Base-by-base conservation (phyloP, 2,329 filamentous ascomycete species). In the Alternaria solani region DNA sequence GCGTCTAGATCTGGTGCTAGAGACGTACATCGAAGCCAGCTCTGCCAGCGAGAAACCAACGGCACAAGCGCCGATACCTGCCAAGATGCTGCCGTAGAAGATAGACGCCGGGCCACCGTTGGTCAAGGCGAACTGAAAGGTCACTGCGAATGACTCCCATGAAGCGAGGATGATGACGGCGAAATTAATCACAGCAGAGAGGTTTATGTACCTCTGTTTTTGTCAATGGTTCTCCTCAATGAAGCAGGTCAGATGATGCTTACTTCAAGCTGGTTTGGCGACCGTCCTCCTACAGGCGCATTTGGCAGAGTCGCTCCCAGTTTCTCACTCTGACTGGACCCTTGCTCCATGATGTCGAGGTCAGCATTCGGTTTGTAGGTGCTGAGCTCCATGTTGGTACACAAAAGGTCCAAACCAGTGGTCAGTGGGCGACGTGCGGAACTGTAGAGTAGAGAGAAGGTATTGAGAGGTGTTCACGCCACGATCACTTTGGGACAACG, bases 11-110 rank as follows among this genome's bases (percentile, higher is more conserved):
- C 30, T 4, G 11, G 8, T 5, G n/a, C 14, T 6, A 2, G 8
- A 11, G 58, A 53, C 64, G 36, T 57, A 76, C 73, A 76, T 76
- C 1, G 72, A 75, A 11, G 74, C 73, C 32, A 76, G 28, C 51
- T 76, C 72, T 20, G 66, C 73, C 23, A 76, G 59, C 16, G 70
- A 78, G 12, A 77, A 75, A 5, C 73, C 74, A 8, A 77, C 68
- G 8, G 76, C 75, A 44, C 62, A 68, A 4, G 64, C 63, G 5
- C 73, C 73, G 16, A 69, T 58, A 26, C 67, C 59, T 25, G 68
- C 71, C 20, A 76, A 54, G 7, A 76, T 68, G 8, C 61, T 63
- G 30, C 74, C 74, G 54, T 73, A 75, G 48, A 75, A 67, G 41
- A 75, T 71, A 9, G 72, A 67, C 2, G 69, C 66, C 8, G 72